These are phyloP conservation scores for Magnolia officinalis DNA, from an alignment of 164 flowering plant genomes.

Conservation along the genomic window DNA sequence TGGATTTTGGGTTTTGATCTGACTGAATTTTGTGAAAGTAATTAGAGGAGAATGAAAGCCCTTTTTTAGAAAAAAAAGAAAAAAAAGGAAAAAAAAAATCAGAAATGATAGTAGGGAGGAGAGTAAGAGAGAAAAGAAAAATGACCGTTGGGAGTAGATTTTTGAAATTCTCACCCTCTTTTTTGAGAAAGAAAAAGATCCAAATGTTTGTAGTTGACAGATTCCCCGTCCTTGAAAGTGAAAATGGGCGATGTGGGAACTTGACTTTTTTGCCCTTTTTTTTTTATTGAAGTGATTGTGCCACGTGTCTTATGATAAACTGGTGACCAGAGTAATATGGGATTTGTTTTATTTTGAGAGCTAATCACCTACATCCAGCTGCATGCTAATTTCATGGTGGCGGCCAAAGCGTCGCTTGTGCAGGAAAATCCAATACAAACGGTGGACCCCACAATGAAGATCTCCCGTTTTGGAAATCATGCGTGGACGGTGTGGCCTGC, in stretches of 20 bases:
- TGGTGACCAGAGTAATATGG: not conserved
- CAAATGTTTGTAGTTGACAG: not conserved
- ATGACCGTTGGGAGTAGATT: not conserved
- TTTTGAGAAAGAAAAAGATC: not conserved
- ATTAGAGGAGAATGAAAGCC: not conserved
- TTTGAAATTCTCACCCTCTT: not conserved
- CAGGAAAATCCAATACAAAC: no score
- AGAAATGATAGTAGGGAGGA: not conserved
- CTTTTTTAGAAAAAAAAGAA: no score
- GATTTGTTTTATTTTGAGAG: no score
- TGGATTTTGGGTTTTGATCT: not conserved
- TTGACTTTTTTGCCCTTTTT: not conserved
- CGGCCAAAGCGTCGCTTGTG: no score
- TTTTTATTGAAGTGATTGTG: not conserved
- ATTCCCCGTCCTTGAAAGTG: not conserved
- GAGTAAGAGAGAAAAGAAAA: not conserved
- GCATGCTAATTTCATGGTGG: no score
- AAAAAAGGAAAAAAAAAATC: not conserved
- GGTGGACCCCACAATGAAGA: no score
- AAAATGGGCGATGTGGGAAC: not conserved
- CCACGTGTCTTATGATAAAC: not conserved
- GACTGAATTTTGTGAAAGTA: not conserved
- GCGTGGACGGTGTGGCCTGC: no score
- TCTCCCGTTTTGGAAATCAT: no score
- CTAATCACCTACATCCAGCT: no score